Evolutionary conservation across 441 rosid genomes (phyloP), one percentile per base, ranked within the genome.

Genomic region (Capsella rubella): DNA sequence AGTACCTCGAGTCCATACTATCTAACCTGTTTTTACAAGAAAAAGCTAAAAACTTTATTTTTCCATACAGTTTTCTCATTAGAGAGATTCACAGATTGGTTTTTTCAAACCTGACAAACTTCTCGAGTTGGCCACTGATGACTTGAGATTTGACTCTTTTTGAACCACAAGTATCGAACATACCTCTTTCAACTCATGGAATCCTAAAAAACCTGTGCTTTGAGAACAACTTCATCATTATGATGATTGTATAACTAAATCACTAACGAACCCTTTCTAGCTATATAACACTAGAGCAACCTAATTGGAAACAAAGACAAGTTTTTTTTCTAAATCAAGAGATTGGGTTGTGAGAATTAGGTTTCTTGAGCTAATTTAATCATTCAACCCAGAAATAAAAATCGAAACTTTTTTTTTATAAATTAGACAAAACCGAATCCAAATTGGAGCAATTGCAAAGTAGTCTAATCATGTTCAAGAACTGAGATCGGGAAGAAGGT

Each of bases 1-100:
- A 90, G 59, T 81, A 71, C 71, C 89, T 87, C 29, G 99, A 91
- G 71, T 91, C 97, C 95, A 91, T 84, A 80, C 91, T 95, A 29
- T 95, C 97, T 84, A 95, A 84, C 91, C 98, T 42, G 34, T 40
- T 6, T 34, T 34, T 27, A 25, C 35, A 27, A 40, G 25, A 42
- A 42, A 60, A 40, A 25, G 6, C 1, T 60, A 3, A 25, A 60
- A 4, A 42, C 21, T 46, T 40, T 46, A 18, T 40, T 60, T 21
- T 21, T 21, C 25, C 1, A 58, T 58, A 37, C 16, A 60, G 18
- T 7, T 60, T 21, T 21, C 25, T 39, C 32, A n/a, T 61, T 0
- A 56, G 46, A 56, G 46, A 35, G 27, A 53, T 35, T 52, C 50
- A 52, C 15, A 74, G 37, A 67, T 50, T 57, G 11, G 28, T 29